Evolutionary conservation across 345 rosid genomes (phyloP).

Genomic region (Geranium brycei): DNA sequence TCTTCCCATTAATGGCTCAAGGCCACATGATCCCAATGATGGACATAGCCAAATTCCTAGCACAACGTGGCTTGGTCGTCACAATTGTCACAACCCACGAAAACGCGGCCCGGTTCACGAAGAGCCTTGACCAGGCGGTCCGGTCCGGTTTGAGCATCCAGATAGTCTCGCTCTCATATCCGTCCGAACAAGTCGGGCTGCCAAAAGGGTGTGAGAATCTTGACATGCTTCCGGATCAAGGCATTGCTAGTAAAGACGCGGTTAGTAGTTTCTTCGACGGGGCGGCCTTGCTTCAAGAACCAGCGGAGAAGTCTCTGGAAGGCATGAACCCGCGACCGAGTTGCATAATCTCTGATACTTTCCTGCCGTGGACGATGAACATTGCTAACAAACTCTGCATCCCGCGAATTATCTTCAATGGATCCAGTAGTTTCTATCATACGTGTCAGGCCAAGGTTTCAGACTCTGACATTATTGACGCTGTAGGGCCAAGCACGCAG

Average conservation of each 20-base stretch:
- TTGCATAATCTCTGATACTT: conserved; percentile 67
- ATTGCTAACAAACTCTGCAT: conserved; percentile 37
- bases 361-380: conserved; percentile 48
- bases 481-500: conserved; percentile 32
- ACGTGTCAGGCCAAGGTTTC: conserved; percentile 41
- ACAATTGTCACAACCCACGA: conserved; percentile 58
- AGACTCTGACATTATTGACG: conserved; percentile 23
- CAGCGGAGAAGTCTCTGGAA: conserved; percentile 38
- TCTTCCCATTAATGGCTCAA: conserved; percentile 68
- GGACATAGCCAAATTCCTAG: conserved; percentile 53
- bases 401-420: conserved; percentile 70
- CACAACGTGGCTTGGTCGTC: conserved; percentile 33
- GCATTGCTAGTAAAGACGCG: conserved; percentile 5
- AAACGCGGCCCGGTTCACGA: conserved; percentile 45
- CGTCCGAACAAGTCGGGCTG: conserved; percentile 50
- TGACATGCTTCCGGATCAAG: conserved; percentile 47
- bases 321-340: conserved; percentile 31
- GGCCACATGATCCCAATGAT: conserved; percentile 75
- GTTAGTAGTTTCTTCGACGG: conserved; percentile 34
- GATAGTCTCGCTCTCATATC: conserved; percentile 35
- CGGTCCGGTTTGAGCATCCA: conserved; percentile 22
- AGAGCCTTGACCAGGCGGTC: conserved; percentile 21
- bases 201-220: conserved; percentile 64
- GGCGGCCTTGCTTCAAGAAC: conserved; percentile 44
- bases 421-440: conserved; percentile 60